These are phyloP conservation scores for Penicillium aurantiogriseum DNA, from an alignment of 2,329 filamentous ascomycete species.

Conservation along the genomic window DNA sequence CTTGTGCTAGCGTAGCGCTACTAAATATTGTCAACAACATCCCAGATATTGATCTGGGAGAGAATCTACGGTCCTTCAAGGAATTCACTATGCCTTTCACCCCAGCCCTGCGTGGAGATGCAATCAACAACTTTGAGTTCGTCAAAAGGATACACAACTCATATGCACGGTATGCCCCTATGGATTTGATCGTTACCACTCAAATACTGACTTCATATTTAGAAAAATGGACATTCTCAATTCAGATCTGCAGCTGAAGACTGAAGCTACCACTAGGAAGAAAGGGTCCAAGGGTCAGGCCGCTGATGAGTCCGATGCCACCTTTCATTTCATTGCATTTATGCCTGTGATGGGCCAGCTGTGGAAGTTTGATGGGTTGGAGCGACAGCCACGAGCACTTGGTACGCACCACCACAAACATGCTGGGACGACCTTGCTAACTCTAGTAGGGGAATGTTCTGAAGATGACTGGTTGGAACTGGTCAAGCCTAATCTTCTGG, in stretches of 20 bases:
- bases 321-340: constrained; percentile 87
- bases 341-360: constrained; percentile 71
- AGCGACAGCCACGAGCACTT: constrained; percentile 66
- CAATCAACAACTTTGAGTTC: constrained; percentile 70
- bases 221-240: constrained; percentile 74
- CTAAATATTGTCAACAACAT: constrained; percentile 93
- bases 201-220: constrained; percentile 6
- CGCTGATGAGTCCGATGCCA: constrained; percentile 56
- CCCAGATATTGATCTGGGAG: constrained; percentile 63
- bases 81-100: constrained; percentile 65
- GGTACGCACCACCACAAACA: constrained; percentile 39
- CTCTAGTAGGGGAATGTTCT: constrained; percentile 39
- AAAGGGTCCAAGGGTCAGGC: constrained; percentile 42
- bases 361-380: constrained; percentile 87
- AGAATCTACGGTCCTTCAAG: constrained; percentile 71
- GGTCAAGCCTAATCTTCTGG: constrained; percentile 63
- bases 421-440: constrained; percentile 10
- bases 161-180: constrained; percentile 63
- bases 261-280: constrained; percentile 42
- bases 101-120: constrained; percentile 71
- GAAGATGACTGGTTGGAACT: constrained; percentile 64
- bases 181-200: constrained; percentile 2
- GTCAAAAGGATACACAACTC: constrained; percentile 85
- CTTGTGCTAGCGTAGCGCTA: constrained; percentile 88
- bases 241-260: constrained; percentile 63